Base-by-base conservation (phyloP, 306 rosid genomes). In the Calophaca sinica region DNA sequence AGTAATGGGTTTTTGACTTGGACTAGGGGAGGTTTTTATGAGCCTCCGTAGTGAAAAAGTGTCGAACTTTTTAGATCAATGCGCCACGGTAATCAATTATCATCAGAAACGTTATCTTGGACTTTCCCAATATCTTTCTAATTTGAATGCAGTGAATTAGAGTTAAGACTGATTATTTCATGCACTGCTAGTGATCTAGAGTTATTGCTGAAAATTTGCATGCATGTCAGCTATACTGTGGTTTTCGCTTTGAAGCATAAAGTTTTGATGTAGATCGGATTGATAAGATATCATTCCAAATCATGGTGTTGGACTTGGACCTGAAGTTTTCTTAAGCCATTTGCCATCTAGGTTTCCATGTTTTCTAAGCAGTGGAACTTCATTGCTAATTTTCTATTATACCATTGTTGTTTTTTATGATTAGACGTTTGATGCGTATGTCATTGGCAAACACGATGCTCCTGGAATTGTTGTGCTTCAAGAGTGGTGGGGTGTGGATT, bases 401-500 rank as follows among this genome's bases (percentile, higher is more conserved):
- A 57, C 35, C 35, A 10, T 39, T 46, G 60, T 7, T 51, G 52
- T 54, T 82, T 45, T 61, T 6, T 50, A 53, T 84, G 81, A 20
- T 39, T 87, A 93, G 98, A 68, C 85, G 73, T 93, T 93, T 69
- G 91, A 90, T 82, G 96, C 89, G 9, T 93, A 90, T 85, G 87
- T 90, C 39, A 84, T 93, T 36, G 96, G 98, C 57, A 89, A 85
- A 86, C 87, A 89, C 7, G 88, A 85, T 59, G 94, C 93, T 80
- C 98, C 98, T 14, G 98, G 96, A 65, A 90, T 90, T 62, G 94
- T 90, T 68, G 96, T 93, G 77, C 86, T 93, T 57, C 98, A 93
- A 72, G 98, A 93, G 79, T 93, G 98, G 98, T 93, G 98, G 96
- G 98, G 98, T 38, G 91, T 93, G 50, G 98, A 93, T 74, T 90